A percentile compares a stretch with the other conserved stretches of the same genome.
These are phyloP conservation scores for Scenedesmus sp. DNA, from an alignment of 163 green algal species.

Conservation along the genomic window DNA sequence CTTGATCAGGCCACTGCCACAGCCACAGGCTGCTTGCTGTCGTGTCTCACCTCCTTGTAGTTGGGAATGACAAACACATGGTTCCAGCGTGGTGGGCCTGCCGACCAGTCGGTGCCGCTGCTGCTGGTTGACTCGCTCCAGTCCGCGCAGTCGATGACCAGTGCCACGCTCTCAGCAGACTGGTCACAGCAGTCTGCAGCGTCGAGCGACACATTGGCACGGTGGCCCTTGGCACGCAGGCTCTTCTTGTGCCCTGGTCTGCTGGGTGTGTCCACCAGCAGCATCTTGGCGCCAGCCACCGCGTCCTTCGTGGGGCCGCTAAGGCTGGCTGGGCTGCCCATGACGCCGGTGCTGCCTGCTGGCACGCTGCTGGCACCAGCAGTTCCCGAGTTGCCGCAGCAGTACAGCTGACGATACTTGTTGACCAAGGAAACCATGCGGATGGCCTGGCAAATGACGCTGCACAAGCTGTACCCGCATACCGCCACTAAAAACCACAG, in stretches of 20 bases:
- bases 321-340: neutral
- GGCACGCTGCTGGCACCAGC: neutral
- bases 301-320: conserved; percentile 11
- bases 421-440: conserved; percentile 43
- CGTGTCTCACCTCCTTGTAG: conserved; percentile 49
- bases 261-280: conserved; percentile 13
- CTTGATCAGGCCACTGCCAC: neutral
- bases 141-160: conserved; percentile 39
- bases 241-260: conserved; percentile 48
- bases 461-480: conserved; percentile 35
- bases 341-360: neutral
- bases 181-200: conserved; percentile 21
- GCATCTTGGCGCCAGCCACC: conserved; percentile 14
- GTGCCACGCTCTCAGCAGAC: conserved; percentile 17
- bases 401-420: conserved; percentile 30
- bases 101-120: conserved; percentile 47
- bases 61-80: conserved; percentile 59
- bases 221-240: conserved; percentile 37
- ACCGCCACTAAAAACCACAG: conserved; percentile 50
- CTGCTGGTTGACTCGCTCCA: conserved; percentile 44
- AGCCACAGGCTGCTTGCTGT: neutral
- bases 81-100: conserved; percentile 51
- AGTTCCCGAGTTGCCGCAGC: neutral
- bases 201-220: conserved; percentile 20
- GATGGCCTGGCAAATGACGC: conserved; percentile 37